These are phyloP conservation scores for Petunia axillaris DNA, from an alignment of 257 asterid species.

Conservation along the genomic window DNA sequence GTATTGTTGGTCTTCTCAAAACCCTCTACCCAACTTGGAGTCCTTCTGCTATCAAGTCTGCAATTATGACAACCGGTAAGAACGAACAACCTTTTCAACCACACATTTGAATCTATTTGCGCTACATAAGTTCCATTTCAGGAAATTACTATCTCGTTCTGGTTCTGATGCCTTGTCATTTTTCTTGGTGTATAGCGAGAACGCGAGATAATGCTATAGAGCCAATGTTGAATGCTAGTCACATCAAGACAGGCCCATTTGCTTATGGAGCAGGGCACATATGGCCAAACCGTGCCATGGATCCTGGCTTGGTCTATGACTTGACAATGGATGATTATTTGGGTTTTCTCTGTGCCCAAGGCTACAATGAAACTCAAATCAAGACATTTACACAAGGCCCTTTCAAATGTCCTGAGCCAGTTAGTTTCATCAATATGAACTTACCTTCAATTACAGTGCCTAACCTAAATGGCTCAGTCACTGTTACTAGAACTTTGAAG, in stretches of 20 bases:
- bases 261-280: slow-evolving; percentile 91
- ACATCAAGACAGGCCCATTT: slow-evolving; percentile 68
- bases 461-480: slow-evolving; percentile 47
- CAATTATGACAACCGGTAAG: slow-evolving; percentile 81
- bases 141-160: not conserved
- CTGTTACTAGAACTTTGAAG: slow-evolving; percentile 67
- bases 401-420: slow-evolving; percentile 37
- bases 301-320: slow-evolving; percentile 92
- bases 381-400: slow-evolving; percentile 38
- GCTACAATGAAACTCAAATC: slow-evolving; percentile 57
- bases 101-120: not conserved
- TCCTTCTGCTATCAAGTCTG: slow-evolving; percentile 92
- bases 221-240: slow-evolving; percentile 61
- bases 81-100: not conserved
- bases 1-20: slow-evolving; percentile 84
- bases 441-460: slow-evolving; percentile 78
- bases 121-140: not conserved
- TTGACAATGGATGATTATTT: slow-evolving; percentile 56
- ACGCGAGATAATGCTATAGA: slow-evolving; percentile 59
- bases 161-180: not conserved
- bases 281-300: slow-evolving; percentile 87
- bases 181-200: slow-evolving; percentile 50
- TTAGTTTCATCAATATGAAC: slow-evolving; percentile 54
- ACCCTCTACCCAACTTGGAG: slow-evolving; percentile 86
- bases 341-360: slow-evolving; percentile 63